Evolutionary conservation across 2,329 filamentous ascomycete genomes (phyloP), one percentile per base, ranked within the genome.

Genomic region (Aspergillus calidoustus): DNA sequence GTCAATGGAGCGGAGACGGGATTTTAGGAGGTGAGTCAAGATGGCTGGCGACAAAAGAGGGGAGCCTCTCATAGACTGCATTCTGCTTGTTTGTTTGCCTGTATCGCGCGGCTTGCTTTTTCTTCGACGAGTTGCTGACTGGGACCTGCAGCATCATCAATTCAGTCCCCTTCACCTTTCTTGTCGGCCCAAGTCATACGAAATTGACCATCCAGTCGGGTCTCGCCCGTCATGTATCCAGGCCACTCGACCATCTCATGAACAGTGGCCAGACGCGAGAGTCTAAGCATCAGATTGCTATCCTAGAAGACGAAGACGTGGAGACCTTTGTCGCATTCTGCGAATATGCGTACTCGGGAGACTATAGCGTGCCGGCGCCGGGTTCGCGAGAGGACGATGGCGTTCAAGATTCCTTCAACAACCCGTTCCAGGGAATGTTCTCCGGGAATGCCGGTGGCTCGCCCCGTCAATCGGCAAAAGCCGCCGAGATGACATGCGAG

Each of bases 321-420:
- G 77, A 79, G 49, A 83, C 81, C 1, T 83, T 84, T 61, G 72
- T 79, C 30, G 77, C 77, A 2, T 83, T 84, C 65, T 79, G 76
- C 63, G 77, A 84, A 63, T 83, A 79, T 73, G 80, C 80, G 13
- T 84, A 84, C 61, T 82, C 79, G 0, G 80, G 81, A 9, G 74
- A 82, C 56, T 84, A 83, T 62, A 74, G 67, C 11, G 76, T 78
- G 30, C 80, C 74, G 3, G 64, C 59, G 28, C 71, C 72, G 9
- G 64, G 66, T 31, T 64, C 46, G 11, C 61, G 62, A 7, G 69
- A 72, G 51, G 69, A 71, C 9, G 60, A 66, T 15, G 64, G 57
- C 11, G 44, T 61, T 28, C 63, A 65, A 3, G 59, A 65, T 25
- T 54, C 62, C 7, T 64, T 70, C 15, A 62, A 59, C 25, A 62